Base-by-base conservation (phyloP, 2,329 filamentous ascomycete species). In the Pseudocercospora ulei region DNA sequence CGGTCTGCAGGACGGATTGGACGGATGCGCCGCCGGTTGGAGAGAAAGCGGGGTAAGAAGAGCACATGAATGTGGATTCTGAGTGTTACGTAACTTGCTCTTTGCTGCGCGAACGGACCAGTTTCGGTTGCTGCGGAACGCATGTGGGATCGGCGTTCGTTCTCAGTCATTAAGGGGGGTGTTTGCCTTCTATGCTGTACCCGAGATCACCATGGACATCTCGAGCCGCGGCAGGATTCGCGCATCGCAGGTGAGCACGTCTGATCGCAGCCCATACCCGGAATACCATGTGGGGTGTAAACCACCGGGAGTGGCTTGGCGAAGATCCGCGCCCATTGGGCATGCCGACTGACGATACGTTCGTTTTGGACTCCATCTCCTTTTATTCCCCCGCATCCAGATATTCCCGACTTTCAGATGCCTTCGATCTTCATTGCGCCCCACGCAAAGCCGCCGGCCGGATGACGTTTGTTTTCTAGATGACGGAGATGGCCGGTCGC, bases 1-100 rank as follows among this genome's bases (percentile, higher is more conserved):
- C 82, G 0, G 41, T 63, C 2, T 76, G 72, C 56, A 66, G 68
- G 48, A 62, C 58, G 12, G 56, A 59, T 2, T 76, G 72, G 72
- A 64, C 62, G 6, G 67, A 68, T 9, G 58, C 71, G 37, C 58
- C 62, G 41, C 69, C 64, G 35, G 71, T 75, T 7, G 72, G 72
- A 0, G 71, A 74, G 55, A 65, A 64, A 47, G 70, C 70, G 9
- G 57, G n/a, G 55, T 75, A 74, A 0, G 67, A 65, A 0, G 72
- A 67, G 51, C 73, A 76, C 27, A 69, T 61, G 33, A 50, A 50
- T 2, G 69, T 70, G 1, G 66, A 61, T 55, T 77, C 73, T 27
- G 66, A 69, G 46, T 69, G 70, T 27, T 76, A 65, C 49, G 73
- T 70, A 42, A 63, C n/a, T 59, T 7, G 65, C 68, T 13, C 67